Base-by-base conservation (phyloP, 495 filamentous ascomycete genomes). In the Entonaema liquescens region DNA sequence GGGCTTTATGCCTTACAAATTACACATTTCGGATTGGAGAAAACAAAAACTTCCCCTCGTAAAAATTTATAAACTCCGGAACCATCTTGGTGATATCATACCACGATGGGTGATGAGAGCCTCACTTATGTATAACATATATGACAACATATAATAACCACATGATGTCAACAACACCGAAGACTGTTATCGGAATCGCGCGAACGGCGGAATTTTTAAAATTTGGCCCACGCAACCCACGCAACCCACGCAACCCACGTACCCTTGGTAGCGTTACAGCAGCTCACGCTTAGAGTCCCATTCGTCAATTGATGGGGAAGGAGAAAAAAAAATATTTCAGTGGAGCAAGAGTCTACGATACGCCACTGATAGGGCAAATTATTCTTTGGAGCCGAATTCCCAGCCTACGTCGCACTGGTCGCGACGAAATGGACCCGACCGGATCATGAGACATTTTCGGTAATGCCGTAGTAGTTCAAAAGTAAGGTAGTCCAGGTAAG, bases 401-500 rank as follows among this genome's bases (percentile, higher is more conserved):
- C 38, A 63, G n/a, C 21, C 31, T 29, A 13, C 15, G 65, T 35
- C 17, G 21, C 12, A 9, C 40, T 59, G 59, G 36, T 50, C 57
- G 59, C 64, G 44, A 42, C 47, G 42, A 9, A 25, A 53, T 59
- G 59, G 36, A 57, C 52, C 64, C 64, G 35, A 42, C 53, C 47
- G 36, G 56, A 72, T 72, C 70, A 68, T 65, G 70, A 72, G 70
- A 72, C 61, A 56, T 36, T 64, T 71, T 68, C 65, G 70, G 65
- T 52, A 63, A 59, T 29, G 40, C 70, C 70, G 64, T 72, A 7
- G 31, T 56, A 38, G 35, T 59, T 40, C 38, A 40, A 40, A n/a
- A n/a, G 38, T n/a, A 38, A n/a, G 36, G 40, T 44, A 19, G 40
- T 44, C 8, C 17, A 36, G 4, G 5, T n/a, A 42, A 17, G 3